phyloP scores from a whole-genome alignment of 176 grass and related monocot species.

The Zizania latifolia region DNA sequence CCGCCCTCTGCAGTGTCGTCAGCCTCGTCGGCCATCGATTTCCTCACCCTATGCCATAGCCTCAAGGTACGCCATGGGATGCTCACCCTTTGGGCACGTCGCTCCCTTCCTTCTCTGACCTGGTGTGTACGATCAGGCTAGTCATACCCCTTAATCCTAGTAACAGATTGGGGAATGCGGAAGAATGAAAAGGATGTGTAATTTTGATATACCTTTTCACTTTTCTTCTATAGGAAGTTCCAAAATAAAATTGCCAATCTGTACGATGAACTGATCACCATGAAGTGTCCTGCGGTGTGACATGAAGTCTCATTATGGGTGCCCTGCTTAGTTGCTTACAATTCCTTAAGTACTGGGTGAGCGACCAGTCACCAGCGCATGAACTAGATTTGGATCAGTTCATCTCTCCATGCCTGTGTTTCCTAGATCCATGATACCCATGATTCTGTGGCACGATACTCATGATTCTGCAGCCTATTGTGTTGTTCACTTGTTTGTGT shows the following conservation, averaged over 20 bases:
- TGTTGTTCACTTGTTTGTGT: not conserved
- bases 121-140: not conserved
- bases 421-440: not conserved
- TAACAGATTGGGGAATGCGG: not conserved
- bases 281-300: too few species aligned
- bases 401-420: not conserved
- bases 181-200: not conserved
- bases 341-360: not conserved
- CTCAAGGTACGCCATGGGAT: slow-evolving; percentile 55
- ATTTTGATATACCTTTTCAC: not conserved
- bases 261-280: not conserved
- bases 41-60: slow-evolving; percentile 82
- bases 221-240: not conserved
- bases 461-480: slow-evolving; percentile 10
- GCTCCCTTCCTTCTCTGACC: not conserved
- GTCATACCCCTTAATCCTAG: not conserved
- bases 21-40: slow-evolving; percentile 75
- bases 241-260: not conserved
- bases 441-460: slow-evolving; percentile 18
- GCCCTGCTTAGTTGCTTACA: not conserved
- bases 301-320: not conserved
- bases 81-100: not conserved
- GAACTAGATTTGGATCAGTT: not conserved
- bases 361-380: not conserved
- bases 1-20: slow-evolving; percentile 26